phyloP scores from a whole-genome alignment of 1,284 basidiomycete genomes.

The Mycena sp. region DNA sequence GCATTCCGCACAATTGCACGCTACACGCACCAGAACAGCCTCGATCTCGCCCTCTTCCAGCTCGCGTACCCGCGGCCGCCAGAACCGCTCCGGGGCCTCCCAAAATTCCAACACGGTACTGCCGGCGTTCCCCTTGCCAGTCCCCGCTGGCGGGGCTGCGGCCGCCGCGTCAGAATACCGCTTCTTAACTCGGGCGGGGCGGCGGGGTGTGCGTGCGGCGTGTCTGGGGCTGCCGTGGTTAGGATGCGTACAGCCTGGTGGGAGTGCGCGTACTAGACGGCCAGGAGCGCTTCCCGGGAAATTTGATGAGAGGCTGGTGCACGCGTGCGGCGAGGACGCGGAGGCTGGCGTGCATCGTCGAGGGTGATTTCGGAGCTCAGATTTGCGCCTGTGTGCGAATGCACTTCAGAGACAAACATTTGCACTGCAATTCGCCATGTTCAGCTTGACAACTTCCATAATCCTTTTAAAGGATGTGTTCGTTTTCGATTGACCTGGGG shows the following conservation, averaged over 20 bases:
- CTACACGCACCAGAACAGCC: slow-evolving; percentile 73
- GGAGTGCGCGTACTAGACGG: slow-evolving; percentile 56
- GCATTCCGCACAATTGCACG: neutral
- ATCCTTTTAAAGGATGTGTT: no score
- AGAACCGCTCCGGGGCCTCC: slow-evolving; percentile 79
- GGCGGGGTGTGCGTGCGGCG: slow-evolving; percentile 78
- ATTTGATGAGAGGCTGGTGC: slow-evolving; percentile 80
- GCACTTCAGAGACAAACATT: no score
- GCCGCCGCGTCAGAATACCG: slow-evolving; percentile 59
- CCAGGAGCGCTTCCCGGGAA: slow-evolving; percentile 77
- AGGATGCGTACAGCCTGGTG: neutral
- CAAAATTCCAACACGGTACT: slow-evolving; percentile 69
- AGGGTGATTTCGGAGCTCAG: no score
- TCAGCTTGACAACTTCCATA: no score
- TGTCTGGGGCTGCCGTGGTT: slow-evolving; percentile 58
- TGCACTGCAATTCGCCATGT: no score
- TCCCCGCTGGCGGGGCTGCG: no score
- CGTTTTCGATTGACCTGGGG: no score
- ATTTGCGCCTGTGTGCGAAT: no score
- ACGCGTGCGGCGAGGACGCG: slow-evolving; percentile 31
- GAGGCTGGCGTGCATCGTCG: slow-evolving; percentile 21
- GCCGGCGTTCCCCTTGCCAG: slow-evolving; percentile 30
- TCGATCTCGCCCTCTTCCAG: slow-evolving; percentile 81
- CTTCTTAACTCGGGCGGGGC: slow-evolving; percentile 76
- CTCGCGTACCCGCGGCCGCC: slow-evolving; percentile 65